Base-by-base conservation (phyloP, 2,329 filamentous ascomycete species). In the Tolypocladium cylindrosporum region DNA sequence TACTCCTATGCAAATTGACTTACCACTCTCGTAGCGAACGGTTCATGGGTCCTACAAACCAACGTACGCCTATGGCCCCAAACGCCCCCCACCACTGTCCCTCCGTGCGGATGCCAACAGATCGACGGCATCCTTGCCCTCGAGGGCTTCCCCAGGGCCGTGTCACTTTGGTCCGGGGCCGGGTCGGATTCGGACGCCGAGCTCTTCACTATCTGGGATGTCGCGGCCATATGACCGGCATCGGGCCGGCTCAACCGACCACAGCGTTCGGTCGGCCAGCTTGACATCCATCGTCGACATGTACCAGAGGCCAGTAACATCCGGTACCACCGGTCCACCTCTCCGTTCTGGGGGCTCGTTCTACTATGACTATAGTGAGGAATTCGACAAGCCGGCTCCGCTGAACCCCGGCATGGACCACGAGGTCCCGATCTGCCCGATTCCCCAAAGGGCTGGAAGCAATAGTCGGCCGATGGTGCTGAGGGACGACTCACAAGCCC, bases 361-460 rank as follows among this genome's bases (percentile, higher is more conserved):
- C 43, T 82, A 80, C 63, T 81, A 82, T 60, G 79, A 82, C 63
- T 82, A 82, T 63, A 77, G 72, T 21, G 79, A 82, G 61, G 75
- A 74, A 3, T 81, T 81, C 55, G 76, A 79, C 21, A 69, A 65
- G 51, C 67, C 64, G 21, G 58, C 60, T 24, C 59, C 65, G 37
- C 63, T 55, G 13, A 57, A 63, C 4, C 64, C 54, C 8, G 54
- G 63, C 9, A 43, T 59, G 6, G 58, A 63, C 4, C 41, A 60
- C 37, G 57, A 55, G 13, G 56, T 63, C 21, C 66, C 72, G 7
- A 37, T 73, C 11, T 70, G 68, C 7, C 73, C 74, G 4, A 67
- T 69, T 40, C 68, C 66, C 5, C 62, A 64, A 40, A 64, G 68
- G 54, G 59, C 60, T n/a, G 64, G 62, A 16, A 62, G 61, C 40